Conservation (phyloP, 2,329 filamentous ascomycete genomes). For the Colletotrichum sp. region DNA sequence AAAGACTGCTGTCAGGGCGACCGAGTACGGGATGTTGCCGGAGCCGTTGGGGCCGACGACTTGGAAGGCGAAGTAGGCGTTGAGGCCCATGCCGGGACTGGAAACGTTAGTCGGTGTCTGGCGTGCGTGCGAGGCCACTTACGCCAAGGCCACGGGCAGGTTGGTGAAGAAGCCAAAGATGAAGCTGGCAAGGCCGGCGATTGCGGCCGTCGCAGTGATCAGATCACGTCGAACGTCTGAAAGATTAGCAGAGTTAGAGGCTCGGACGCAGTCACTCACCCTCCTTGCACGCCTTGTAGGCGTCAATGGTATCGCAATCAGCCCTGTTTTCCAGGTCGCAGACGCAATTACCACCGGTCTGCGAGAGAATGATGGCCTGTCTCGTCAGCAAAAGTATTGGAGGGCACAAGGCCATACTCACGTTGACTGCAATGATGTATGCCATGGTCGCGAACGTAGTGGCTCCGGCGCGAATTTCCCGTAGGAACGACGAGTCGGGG, state of each 20-base stretch:
- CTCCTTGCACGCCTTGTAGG: conserved; percentile 51
- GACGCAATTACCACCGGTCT: conserved; percentile 78
- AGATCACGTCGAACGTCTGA: conserved; percentile 74
- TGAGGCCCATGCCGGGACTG: conserved; percentile 71
- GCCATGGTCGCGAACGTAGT: conserved; percentile 85
- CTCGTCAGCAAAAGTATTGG: neutral
- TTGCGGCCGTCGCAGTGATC: conserved; percentile 82
- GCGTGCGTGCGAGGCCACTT: conserved; percentile 34
- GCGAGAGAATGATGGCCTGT: conserved; percentile 73
- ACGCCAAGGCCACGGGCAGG: conserved; percentile 78
- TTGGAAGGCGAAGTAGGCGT: conserved; percentile 72
- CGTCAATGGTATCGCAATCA: conserved; percentile 52
- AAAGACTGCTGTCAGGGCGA: conserved; percentile 69
- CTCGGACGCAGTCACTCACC: conserved; percentile 34
- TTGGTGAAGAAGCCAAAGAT: conserved; percentile 83
- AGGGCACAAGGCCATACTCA: conserved; percentile 32
- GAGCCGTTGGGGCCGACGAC: conserved; percentile 66
- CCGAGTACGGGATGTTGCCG: conserved; percentile 60
- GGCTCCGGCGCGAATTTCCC: conserved; percentile 78
- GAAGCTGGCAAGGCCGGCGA: conserved; percentile 76
- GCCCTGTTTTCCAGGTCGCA: conserved; percentile 55
- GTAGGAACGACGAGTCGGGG: conserved; percentile 72
- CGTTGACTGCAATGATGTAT: conserved; percentile 81
- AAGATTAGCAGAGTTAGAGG: neutral
- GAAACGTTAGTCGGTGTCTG: conserved; percentile 8